Conservation (phyloP, 192 early-diverging fungal species). For the Lobosporangium transversale region DNA sequence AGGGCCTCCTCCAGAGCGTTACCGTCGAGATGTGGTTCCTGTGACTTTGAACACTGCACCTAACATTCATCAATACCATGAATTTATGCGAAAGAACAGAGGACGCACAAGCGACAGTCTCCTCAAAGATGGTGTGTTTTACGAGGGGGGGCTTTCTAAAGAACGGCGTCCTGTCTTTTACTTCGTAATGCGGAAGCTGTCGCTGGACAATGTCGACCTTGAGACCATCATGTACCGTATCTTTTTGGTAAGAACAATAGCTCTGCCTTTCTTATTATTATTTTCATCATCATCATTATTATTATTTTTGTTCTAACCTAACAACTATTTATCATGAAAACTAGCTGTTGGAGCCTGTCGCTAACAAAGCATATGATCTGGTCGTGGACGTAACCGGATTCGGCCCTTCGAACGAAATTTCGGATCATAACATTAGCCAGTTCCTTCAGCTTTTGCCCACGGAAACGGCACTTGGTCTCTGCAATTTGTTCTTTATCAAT, state of each 20-base stretch:
- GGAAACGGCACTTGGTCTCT: conserved; percentile 70
- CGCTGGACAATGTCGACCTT: conserved; percentile 83
- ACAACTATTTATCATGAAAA: not conserved
- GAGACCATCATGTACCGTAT: conserved; percentile 83
- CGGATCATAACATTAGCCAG: conserved; percentile 77
- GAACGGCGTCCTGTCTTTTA: conserved; percentile 83
- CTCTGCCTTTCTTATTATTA: conserved; percentile 6
- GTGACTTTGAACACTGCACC: conserved; percentile 51
- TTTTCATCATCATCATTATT: not conserved
- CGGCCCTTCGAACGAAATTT: conserved; percentile 81
- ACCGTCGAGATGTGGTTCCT: conserved; percentile 59
- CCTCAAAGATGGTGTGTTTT: conserved; percentile 78
- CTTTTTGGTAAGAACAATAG: conserved; percentile 61
- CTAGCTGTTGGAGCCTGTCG: conserved; percentile 70
- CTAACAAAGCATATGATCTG: conserved; percentile 79
- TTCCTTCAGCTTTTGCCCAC: conserved; percentile 79
- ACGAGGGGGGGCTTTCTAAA: conserved; percentile 82
- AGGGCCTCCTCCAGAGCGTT: conserved; percentile 83
- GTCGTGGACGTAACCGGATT: conserved; percentile 87
- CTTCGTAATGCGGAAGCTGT: conserved; percentile 81
- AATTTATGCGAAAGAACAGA: conserved; percentile 79
- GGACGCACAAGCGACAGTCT: conserved; percentile 74
- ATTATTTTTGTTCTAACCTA: not conserved
- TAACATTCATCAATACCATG: conserved; percentile 58
- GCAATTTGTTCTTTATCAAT: conserved; percentile 82